Conservation (phyloP, 148 eudicot genomes). For the Cornus controversa region DNA sequence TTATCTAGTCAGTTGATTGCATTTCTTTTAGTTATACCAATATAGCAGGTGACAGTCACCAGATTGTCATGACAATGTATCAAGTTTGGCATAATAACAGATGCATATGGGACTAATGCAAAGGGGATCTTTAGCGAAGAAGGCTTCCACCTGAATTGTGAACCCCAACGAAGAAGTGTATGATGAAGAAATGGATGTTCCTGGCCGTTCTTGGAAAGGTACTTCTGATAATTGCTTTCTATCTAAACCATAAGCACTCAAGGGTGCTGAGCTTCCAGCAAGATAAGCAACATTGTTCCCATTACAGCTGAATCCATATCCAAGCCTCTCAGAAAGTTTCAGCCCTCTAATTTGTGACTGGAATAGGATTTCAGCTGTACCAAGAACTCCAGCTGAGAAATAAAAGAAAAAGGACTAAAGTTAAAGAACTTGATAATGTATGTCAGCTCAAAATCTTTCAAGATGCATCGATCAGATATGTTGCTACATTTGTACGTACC, state of each 20-base stretch:
- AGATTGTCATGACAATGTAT: too few relatives aligned
- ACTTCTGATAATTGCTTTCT: conserved; percentile 16
- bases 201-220: conserved; percentile 38
- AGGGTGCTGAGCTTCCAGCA: conserved; percentile 34
- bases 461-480: not conserved
- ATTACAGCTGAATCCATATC: conserved; percentile 37
- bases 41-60: too few relatives aligned
- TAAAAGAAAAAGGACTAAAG: not conserved
- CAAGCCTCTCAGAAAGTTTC: conserved; percentile 29
- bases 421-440: not conserved
- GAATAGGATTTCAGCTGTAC: conserved; percentile 30
- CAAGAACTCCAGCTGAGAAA: conserved; percentile 37
- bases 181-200: conserved; percentile 42
- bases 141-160: conserved; percentile 30
- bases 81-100: too few relatives aligned
- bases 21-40: not conserved
- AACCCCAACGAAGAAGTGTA: conserved; percentile 39
- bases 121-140: not conserved
- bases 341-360: conserved; percentile 33
- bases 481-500: conserved; percentile 8
- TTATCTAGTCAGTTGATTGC: not conserved
- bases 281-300: conserved; percentile 38
- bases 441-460: not conserved
- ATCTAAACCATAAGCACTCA: conserved; percentile 26
- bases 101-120: not conserved